Percentiles rank a stretch among this genome's conserved stretches.
phyloP scores from a whole-genome alignment of 495 filamentous ascomycete genomes.

The Hyphodiscus hymeniophilus region DNA sequence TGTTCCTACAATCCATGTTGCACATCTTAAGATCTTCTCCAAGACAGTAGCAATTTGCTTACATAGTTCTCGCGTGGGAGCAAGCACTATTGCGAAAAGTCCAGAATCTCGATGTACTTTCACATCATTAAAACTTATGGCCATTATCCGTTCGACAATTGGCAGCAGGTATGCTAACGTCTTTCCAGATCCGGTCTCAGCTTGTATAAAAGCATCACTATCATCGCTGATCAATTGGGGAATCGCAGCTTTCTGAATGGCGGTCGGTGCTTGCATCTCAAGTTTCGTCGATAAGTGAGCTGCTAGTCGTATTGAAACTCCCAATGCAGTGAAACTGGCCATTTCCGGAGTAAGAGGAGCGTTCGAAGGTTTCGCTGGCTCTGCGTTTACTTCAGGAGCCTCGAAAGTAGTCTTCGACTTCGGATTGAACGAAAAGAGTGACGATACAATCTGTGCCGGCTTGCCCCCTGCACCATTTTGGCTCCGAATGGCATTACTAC shows the following conservation, averaged over 20 bases:
- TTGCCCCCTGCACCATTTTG: slow-evolving; percentile 21
- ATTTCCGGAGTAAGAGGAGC: slow-evolving; percentile 82
- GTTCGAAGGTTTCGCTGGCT: slow-evolving; percentile 73
- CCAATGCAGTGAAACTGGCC: slow-evolving; percentile 74
- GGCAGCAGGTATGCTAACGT: slow-evolving; percentile 90
- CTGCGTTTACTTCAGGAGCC: slow-evolving; percentile 24
- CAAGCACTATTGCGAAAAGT: slow-evolving; percentile 83
- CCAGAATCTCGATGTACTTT: slow-evolving; percentile 72
- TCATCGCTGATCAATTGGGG: slow-evolving; percentile 71
- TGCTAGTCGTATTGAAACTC: slow-evolving; percentile 68
- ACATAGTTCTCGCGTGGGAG: slow-evolving; percentile 86
- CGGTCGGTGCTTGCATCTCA: slow-evolving; percentile 82
- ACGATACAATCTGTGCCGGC: slow-evolving; percentile 65
- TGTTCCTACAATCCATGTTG: slow-evolving; percentile 81
- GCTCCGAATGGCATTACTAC: slow-evolving; percentile 17
- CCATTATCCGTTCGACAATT: slow-evolving; percentile 80
- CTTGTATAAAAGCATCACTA: slow-evolving; percentile 90
- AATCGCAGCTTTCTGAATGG: slow-evolving; percentile 85
- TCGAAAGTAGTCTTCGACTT: slow-evolving; percentile 47
- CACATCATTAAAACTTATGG: slow-evolving; percentile 49
- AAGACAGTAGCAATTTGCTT: slow-evolving; percentile 86
- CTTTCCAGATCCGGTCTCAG: slow-evolving; percentile 95
- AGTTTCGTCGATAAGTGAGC: slow-evolving; percentile 80
- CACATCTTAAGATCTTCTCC: slow-evolving; percentile 71
- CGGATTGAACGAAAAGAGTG: slow-evolving; percentile 86